These are phyloP conservation scores for Penicillium sp. DNA, from an alignment of 2,329 filamentous ascomycete genomes.

Conservation along the genomic window DNA sequence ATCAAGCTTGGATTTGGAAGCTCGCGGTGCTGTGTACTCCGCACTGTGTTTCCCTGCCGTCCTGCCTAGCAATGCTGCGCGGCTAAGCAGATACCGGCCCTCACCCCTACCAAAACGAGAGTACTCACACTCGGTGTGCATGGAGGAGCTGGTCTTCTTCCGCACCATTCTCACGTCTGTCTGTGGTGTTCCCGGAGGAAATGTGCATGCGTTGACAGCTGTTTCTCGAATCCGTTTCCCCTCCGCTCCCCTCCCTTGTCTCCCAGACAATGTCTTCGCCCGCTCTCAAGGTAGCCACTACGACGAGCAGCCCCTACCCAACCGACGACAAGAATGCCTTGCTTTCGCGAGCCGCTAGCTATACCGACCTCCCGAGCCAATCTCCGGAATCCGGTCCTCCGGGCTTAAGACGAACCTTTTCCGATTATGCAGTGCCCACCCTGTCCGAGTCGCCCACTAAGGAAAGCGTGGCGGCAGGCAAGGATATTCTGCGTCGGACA, in stretches of 20 bases:
- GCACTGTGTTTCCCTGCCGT: conserved; percentile 17
- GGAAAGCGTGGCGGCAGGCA: conserved; percentile 45
- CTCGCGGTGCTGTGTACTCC: conserved; percentile 10
- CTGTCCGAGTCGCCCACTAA: conserved; percentile 43
- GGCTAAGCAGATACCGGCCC: conserved; percentile 14
- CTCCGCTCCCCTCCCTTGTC: conserved; percentile 10
- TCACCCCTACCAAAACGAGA: conserved; percentile 5
- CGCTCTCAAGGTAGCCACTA: conserved; percentile 23
- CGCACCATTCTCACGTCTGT: conserved; percentile 30
- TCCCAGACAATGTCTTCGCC: conserved; percentile 41
- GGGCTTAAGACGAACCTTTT: conserved; percentile 54
- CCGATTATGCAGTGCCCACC: conserved; percentile 52
- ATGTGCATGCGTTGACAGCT: conserved; percentile 35
- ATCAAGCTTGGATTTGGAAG: not conserved
- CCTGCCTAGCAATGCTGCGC: conserved; percentile 26
- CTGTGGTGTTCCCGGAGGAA: conserved; percentile 29
- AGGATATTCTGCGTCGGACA: conserved; percentile 48
- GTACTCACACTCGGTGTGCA: conserved; percentile 32
- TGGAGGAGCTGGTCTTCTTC: conserved; percentile 50
- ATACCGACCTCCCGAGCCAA: conserved; percentile 56
- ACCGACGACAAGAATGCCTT: conserved; percentile 33
- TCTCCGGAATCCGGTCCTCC: conserved; percentile 38
- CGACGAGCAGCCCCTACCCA: conserved; percentile 23
- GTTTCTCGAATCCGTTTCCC: conserved; percentile 26
- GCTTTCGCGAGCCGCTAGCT: conserved; percentile 61